These are phyloP conservation scores for Beauveria bassiana DNA, from an alignment of 2,329 filamentous ascomycete species.

Conservation along the genomic window DNA sequence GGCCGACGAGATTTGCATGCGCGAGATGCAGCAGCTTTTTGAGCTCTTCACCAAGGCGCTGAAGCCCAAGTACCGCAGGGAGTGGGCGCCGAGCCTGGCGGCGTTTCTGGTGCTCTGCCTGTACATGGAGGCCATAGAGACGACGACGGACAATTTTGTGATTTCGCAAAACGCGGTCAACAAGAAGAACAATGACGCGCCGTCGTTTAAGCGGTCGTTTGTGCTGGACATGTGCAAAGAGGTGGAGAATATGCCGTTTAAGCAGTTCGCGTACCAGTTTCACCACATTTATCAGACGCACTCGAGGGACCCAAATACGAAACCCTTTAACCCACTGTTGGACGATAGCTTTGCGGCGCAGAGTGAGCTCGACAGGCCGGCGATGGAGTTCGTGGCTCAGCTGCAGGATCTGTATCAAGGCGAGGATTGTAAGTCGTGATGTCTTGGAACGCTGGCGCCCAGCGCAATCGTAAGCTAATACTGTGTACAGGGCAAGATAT, in stretches of 20 bases:
- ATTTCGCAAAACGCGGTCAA: conserved; percentile 43
- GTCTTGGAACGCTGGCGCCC: background rate
- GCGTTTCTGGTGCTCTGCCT: conserved; percentile 50
- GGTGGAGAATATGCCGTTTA: conserved; percentile 52
- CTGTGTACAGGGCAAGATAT: conserved; percentile 25
- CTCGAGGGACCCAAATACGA: conserved; percentile 37
- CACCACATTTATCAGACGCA: conserved; percentile 54
- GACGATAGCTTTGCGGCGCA: conserved; percentile 34
- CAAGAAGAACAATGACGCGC: conserved; percentile 28
- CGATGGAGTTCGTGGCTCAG: conserved; percentile 36
- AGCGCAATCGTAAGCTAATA: background rate
- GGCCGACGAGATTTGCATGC: conserved; percentile 46
- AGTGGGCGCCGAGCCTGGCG: conserved; percentile 51
- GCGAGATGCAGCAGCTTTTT: conserved; percentile 44
- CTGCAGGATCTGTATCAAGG: conserved; percentile 38
- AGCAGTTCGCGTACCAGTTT: conserved; percentile 53
- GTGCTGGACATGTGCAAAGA: conserved; percentile 41
- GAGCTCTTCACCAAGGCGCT: conserved; percentile 44
- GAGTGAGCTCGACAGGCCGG: conserved; percentile 38
- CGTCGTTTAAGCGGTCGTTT: conserved; percentile 32
- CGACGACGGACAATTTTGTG: conserved; percentile 44
- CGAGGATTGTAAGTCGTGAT: conserved; percentile 33
- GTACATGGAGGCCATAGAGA: conserved; percentile 51
- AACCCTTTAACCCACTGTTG: conserved; percentile 48
- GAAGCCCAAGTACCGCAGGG: conserved; percentile 43